Conservation (phyloP, 805 yeast genomes). For the Nakazawaea anatomiae region DNA sequence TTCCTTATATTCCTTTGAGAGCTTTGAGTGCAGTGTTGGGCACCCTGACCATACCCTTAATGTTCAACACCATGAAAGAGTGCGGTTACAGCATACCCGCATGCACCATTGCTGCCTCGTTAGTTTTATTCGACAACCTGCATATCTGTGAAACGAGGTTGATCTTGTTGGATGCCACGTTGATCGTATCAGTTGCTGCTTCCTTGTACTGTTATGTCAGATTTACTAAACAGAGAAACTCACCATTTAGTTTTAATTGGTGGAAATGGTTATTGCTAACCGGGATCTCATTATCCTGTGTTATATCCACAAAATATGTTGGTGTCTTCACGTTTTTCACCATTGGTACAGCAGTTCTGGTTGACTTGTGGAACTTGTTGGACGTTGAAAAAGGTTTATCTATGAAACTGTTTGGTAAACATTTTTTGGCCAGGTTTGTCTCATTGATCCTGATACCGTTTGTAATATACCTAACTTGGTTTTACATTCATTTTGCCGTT, state of each 20-base stretch:
- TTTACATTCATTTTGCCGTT: constrained; percentile 82
- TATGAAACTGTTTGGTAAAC: constrained; percentile 51
- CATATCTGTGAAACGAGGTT: constrained; percentile 87
- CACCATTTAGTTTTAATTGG: constrained; percentile 71
- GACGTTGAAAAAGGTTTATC: constrained; percentile 67
- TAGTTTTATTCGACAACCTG: constrained; percentile 85
- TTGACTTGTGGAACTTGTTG: constrained; percentile 84
- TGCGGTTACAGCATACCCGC: constrained; percentile 75
- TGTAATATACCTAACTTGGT: constrained; percentile 79
- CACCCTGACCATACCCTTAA: constrained; percentile 71
- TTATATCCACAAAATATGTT: constrained; percentile 92
- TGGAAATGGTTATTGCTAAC: constrained; percentile 82
- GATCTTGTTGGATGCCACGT: constrained; percentile 86
- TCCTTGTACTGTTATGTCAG: constrained; percentile 74
- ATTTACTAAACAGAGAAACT: constrained; percentile 63
- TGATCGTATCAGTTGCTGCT: constrained; percentile 75
- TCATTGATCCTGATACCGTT: constrained; percentile 77
- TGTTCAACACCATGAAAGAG: constrained; percentile 83
- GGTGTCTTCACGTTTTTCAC: constrained; percentile 89
- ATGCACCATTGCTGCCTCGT: constrained; percentile 64
- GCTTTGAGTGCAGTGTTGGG: constrained; percentile 77
- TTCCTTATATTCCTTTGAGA: constrained; percentile 83
- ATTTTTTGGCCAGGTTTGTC: constrained; percentile 67
- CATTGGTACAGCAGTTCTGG: constrained; percentile 78
- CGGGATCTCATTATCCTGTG: constrained; percentile 83